Percentiles rank a stretch among this genome's conserved stretches.
Conservation (phyloP, 164 flowering plant genomes). For the Taxillus chinensis region DNA sequence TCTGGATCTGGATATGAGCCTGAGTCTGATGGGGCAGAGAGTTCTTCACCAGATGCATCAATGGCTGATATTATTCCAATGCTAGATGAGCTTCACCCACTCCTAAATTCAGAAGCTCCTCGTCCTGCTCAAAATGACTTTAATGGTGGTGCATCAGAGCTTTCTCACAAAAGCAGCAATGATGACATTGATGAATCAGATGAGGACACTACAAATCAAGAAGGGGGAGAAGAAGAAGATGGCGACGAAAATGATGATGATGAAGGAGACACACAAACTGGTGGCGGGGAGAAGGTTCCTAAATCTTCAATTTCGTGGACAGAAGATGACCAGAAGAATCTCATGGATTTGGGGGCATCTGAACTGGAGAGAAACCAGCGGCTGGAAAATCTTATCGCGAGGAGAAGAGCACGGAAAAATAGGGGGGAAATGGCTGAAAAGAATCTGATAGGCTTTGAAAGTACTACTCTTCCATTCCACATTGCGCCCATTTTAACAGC, state of each 20-base stretch:
- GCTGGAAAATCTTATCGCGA: conserved; percentile 76
- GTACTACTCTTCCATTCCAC: conserved; percentile 37
- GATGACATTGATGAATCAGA: conserved; percentile 33
- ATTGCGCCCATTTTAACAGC: conserved; percentile 50
- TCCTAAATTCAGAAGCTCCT: conserved; percentile 48
- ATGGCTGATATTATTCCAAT: conserved; percentile 85
- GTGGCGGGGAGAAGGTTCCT: conserved; percentile 31
- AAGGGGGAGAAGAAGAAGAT: conserved; percentile 39
- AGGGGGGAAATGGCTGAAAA: conserved; percentile 47
- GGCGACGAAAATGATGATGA: conserved; percentile 32
- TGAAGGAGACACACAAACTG: conserved; percentile 5
- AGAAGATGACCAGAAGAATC: conserved; percentile 83
- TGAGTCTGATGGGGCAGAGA: conserved; percentile 63
- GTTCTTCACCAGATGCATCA: conserved; percentile 97
- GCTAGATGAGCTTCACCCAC: conserved; percentile 93
- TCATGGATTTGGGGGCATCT: conserved; percentile 62
- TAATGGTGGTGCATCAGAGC: conserved; percentile 35
- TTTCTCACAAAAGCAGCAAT: conserved; percentile 20
- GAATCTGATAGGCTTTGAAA: conserved; percentile 75
- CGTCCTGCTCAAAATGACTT: conserved; percentile 28
- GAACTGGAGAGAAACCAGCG: conserved; percentile 73
- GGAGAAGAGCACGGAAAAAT: conserved; percentile 54
- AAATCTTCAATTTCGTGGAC: conserved; percentile 78
- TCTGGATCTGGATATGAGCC: conserved; percentile 56
- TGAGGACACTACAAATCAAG: conserved; percentile 34